These are phyloP conservation scores for Leccinum variabile DNA, from an alignment of 1,284 basidiomycete species.

Conservation along the genomic window DNA sequence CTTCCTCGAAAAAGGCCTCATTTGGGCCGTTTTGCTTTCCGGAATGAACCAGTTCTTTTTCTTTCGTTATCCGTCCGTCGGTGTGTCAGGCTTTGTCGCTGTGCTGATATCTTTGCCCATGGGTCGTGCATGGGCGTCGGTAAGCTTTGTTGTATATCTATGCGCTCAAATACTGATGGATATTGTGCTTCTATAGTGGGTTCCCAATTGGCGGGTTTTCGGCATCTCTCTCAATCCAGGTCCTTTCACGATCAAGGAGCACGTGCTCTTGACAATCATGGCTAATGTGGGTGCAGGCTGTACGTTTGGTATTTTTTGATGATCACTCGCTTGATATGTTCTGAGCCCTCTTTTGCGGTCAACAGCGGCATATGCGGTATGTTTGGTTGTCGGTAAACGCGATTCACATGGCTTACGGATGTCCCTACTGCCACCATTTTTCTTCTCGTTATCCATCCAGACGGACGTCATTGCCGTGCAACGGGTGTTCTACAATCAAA, in stretches of 20 bases:
- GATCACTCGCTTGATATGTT: background rate
- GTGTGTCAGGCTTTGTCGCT: slow-evolving; percentile 51
- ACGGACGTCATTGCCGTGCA: slow-evolving; percentile 81
- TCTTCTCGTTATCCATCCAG: slow-evolving; percentile 20
- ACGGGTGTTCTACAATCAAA: slow-evolving; percentile 62
- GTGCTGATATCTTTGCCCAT: slow-evolving; percentile 66
- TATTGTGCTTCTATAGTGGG: slow-evolving; percentile 22
- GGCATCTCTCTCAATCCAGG: slow-evolving; percentile 66
- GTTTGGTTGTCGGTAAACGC: background rate
- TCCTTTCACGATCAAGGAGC: slow-evolving; percentile 73
- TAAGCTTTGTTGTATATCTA: slow-evolving; percentile 9
- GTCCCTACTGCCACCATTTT: background rate
- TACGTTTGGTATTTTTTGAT: slow-evolving; percentile 15
- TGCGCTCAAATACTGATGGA: background rate
- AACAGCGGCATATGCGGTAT: slow-evolving; percentile 34
- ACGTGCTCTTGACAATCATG: slow-evolving; percentile 76
- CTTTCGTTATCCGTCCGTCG: slow-evolving; percentile 64
- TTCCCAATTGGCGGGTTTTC: slow-evolving; percentile 59
- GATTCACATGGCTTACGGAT: background rate
- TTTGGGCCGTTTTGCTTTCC: slow-evolving; percentile 58
- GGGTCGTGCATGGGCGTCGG: slow-evolving; percentile 57
- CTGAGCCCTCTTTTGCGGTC: background rate
- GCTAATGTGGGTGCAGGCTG: slow-evolving; percentile 60
- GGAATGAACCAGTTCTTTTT: slow-evolving; percentile 68
- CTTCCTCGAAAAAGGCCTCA: slow-evolving; percentile 26